Percentiles rank a stretch among this genome's conserved stretches.
Evolutionary conservation across 805 yeast species (phyloP).

Genomic region (Tetrapisispora nanseiensis): DNA sequence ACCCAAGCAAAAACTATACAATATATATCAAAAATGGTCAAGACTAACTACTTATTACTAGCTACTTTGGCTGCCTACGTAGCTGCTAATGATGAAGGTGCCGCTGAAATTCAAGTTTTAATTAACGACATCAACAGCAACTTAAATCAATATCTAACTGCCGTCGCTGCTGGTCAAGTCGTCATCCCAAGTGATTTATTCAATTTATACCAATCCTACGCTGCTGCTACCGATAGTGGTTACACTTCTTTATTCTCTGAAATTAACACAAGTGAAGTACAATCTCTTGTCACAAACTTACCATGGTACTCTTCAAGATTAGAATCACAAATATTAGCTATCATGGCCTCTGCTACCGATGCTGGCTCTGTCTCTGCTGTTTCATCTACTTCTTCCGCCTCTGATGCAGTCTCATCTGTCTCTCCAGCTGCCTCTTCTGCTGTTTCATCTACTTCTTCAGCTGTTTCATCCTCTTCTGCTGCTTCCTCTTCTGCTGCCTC

Average conservation of each 20-base stretch:
- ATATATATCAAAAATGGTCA: slow-evolving; percentile 1
- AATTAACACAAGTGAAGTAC: slow-evolving; percentile 21
- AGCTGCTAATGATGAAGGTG: slow-evolving; percentile 5
- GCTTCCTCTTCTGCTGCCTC: slow-evolving; percentile 5
- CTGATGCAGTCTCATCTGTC: slow-evolving; percentile 1
- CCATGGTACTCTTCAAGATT: slow-evolving; percentile 29
- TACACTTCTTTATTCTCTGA: slow-evolving; percentile 25
- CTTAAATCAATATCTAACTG: slow-evolving; percentile 7
- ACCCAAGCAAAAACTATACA: not conserved
- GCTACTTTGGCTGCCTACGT: slow-evolving; percentile 5
- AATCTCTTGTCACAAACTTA: slow-evolving; percentile 22
- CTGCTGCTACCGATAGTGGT: slow-evolving; percentile 29
- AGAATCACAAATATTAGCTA: slow-evolving; percentile 10
- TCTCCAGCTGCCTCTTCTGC: slow-evolving; percentile 3
- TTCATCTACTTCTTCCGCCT: slow-evolving; percentile 4
- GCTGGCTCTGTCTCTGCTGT: slow-evolving; percentile 4
- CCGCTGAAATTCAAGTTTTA: slow-evolving; percentile 10
- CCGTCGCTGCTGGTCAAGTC: slow-evolving; percentile 1
- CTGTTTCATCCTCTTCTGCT: slow-evolving; percentile 3
- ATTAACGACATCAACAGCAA: slow-evolving; percentile 11
- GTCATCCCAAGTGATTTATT: slow-evolving; percentile 26
- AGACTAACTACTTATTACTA: slow-evolving; percentile 2
- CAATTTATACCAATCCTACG: slow-evolving; percentile 18
- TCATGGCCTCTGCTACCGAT: slow-evolving; percentile 3
- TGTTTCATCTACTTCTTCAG: not conserved